Percentiles rank a stretch among this genome's conserved stretches.
phyloP scores from a whole-genome alignment of 345 rosid species.

The Eutrema heterophyllum region DNA sequence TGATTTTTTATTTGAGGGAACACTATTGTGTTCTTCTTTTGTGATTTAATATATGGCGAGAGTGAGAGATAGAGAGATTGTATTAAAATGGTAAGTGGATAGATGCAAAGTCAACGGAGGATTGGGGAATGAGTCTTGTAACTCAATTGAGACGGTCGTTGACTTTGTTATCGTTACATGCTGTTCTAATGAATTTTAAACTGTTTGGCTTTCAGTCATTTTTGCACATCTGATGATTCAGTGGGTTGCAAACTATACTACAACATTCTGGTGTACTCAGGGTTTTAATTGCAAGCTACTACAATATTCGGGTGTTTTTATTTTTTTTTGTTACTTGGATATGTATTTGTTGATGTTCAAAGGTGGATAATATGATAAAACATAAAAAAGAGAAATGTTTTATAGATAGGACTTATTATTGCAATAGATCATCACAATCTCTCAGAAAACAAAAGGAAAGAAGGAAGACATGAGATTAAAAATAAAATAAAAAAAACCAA shows the following conservation, averaged over 20 bases:
- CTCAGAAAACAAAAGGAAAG: neutral
- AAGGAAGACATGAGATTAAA: neutral
- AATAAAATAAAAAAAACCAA: neutral
- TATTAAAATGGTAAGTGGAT: neutral
- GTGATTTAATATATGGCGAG: neutral
- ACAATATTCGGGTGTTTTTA: neutral
- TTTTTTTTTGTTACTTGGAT: too few species aligned
- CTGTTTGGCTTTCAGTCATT: neutral
- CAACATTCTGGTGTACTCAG: neutral
- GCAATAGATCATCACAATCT: neutral
- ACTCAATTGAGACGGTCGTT: neutral
- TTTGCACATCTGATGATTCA: neutral
- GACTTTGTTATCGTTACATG: neutral
- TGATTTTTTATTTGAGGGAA: too few species aligned
- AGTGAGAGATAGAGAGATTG: neutral
- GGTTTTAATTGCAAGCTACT: neutral
- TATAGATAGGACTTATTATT: neutral
- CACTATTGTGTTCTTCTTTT: too few species aligned
- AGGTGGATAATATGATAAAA: neutral
- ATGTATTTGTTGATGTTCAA: too few species aligned
- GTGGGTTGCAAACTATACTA: neutral
- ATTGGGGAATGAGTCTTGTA: neutral
- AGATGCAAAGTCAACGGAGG: neutral
- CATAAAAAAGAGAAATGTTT: neutral
- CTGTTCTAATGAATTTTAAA: neutral